Base-by-base conservation (phyloP, 441 rosid species). In the Erodium moschatum region DNA sequence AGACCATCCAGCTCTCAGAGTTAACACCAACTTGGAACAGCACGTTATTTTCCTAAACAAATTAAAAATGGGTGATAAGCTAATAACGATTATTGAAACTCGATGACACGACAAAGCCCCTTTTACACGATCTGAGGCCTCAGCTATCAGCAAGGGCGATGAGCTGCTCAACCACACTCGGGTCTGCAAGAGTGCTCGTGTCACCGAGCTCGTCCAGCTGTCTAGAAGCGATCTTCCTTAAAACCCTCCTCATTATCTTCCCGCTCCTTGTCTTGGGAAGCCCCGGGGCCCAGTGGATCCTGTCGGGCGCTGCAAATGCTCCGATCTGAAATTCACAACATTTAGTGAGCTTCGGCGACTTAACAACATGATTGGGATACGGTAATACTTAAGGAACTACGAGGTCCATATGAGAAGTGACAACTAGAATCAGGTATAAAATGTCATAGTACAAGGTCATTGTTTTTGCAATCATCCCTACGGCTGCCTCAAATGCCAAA, bases 251-350 rank as follows among this genome's bases (percentile, higher is more conserved):
- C 99, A 91, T 91, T 75, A 89, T 91, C 85, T 89, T 91, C 63
- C 97, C 97, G 61, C 97, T 94, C 79, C 94, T 89, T 1, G 98
- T 94, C 78, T 94, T 94, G 21, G 97, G 98, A 71, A 91, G 87
- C 20, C 90, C 84, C 0, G 97, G 96, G 1, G 98, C 97, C 97
- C 97, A 94, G 35, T 94, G 98, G 69, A 94, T 84, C 79, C 73
- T 87, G 74, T 94, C 98, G 0, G 98, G 97, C 19, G 96, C 91
- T 2, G 98, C 97, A 73, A 94, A 94, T 68, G 97, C 96, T 73
- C 98, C 98, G 40, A 94, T 94, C 97, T 91, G 85, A 27, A 73
- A 21, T 16, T 8, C 6, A 7, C 42, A 56, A 60, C 65, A 50
- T 33, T 33, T 3, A 9, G 44, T 3, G 13, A 9, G 13, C 13